Percentiles rank a stretch among this genome's conserved stretches.
These are phyloP conservation scores for Aspergillus transmontanensis DNA, from an alignment of 2,329 filamentous ascomycete genomes.

Conservation along the genomic window DNA sequence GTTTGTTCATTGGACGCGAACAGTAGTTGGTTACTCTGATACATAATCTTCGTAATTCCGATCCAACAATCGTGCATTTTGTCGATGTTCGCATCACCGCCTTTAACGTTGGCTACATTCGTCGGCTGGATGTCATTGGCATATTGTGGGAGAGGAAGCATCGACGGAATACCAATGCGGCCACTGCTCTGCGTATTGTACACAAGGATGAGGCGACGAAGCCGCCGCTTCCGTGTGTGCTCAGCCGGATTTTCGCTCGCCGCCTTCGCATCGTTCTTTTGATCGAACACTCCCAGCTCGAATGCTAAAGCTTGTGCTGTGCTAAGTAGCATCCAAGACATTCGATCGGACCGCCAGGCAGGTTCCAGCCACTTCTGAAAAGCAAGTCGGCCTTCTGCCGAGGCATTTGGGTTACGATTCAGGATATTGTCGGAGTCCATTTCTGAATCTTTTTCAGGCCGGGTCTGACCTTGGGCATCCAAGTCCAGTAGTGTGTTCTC, in stretches of 20 bases:
- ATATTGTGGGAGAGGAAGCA: conserved; percentile 68
- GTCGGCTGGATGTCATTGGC: conserved; percentile 41
- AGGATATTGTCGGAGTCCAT: conserved; percentile 43
- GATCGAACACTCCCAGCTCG: conserved; percentile 93
- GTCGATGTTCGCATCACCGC: conserved; percentile 50
- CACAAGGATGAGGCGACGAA: conserved; percentile 83
- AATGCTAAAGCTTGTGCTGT: conserved; percentile 88
- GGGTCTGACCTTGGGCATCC: conserved; percentile 66
- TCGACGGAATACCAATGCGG: conserved; percentile 86
- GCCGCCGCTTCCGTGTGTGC: conserved; percentile 77
- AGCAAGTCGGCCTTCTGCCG: conserved; percentile 76
- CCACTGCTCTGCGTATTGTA: conserved; percentile 95
- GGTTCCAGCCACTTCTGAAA: conserved; percentile 96
- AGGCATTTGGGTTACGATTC: conserved; percentile 53
- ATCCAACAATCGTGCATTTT: conserved; percentile 82
- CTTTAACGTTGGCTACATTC: conserved; percentile 30
- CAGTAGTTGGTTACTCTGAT: conserved; percentile 82
- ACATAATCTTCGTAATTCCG: conserved; percentile 89
- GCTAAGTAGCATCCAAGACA: conserved; percentile 97
- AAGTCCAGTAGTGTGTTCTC: conserved; percentile 67
- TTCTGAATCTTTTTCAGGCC: conserved; percentile 52
- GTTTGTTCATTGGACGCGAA: conserved; percentile 88
- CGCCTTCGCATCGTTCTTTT: conserved; percentile 72
- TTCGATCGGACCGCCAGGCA: conserved; percentile 89
- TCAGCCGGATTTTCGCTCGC: conserved; percentile 55